These are phyloP conservation scores for Monilinia aucupariae DNA, from an alignment of 2,329 filamentous ascomycete genomes.

Conservation along the genomic window DNA sequence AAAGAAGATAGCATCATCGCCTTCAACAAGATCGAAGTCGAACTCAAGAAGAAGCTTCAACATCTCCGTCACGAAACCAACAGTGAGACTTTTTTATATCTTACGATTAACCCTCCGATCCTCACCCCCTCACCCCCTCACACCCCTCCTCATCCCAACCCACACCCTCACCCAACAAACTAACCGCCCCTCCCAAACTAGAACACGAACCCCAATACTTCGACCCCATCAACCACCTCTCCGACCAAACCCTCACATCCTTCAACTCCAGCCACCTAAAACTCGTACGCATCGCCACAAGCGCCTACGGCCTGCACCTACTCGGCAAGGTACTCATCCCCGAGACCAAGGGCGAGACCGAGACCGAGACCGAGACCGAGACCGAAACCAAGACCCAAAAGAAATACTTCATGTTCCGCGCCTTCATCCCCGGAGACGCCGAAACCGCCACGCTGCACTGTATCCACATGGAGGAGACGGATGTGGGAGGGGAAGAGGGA, in stretches of 20 bases:
- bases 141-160: not conserved
- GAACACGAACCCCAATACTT: constrained; percentile 54
- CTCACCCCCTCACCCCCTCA: not conserved
- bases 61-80: constrained; percentile 44
- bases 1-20: constrained; percentile 48
- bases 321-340: constrained; percentile 47
- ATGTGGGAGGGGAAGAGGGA: constrained; percentile 39
- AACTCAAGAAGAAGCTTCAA: constrained; percentile 48
- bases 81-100: constrained; percentile 34
- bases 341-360: no score
- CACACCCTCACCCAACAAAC: no score
- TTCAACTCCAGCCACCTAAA: constrained; percentile 39
- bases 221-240: constrained; percentile 39
- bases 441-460: constrained; percentile 40
- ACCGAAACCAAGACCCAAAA: no score
- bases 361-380: no score
- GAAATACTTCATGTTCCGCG: constrained; percentile 45
- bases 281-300: constrained; percentile 41
- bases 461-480: constrained; percentile 42
- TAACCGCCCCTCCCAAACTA: constrained; percentile 23
- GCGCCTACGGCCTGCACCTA: constrained; percentile 45
- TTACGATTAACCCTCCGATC: no score
- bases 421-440: constrained; percentile 42
- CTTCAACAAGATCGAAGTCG: constrained; percentile 45
- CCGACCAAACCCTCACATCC: constrained; percentile 31